phyloP scores from a whole-genome alignment of 495 filamentous ascomycete genomes.

The Filosporella fistucella region DNA sequence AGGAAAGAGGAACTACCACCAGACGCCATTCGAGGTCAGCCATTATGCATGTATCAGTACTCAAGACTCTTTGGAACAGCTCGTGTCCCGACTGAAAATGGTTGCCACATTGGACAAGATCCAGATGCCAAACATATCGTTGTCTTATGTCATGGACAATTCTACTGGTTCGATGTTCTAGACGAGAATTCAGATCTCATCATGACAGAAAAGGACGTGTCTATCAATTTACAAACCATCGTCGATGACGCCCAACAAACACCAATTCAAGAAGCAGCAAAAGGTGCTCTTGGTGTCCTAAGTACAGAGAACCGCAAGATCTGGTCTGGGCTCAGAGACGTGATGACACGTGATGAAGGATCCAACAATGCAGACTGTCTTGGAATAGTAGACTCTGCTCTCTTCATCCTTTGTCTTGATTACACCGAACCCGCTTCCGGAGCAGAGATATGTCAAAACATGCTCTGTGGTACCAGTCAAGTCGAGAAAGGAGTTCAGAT shows the following conservation, averaged over 20 bases:
- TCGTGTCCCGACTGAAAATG: conserved; percentile 89
- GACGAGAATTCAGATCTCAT: conserved; percentile 93
- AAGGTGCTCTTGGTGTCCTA: conserved; percentile 86
- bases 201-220: conserved; percentile 94
- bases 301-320: conserved; percentile 95
- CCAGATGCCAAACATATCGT: conserved; percentile 84
- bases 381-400: conserved; percentile 87
- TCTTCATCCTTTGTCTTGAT: conserved; percentile 90
- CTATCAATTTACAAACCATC: conserved; percentile 88
- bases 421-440: conserved; percentile 78
- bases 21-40: conserved; percentile 75
- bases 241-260: conserved; percentile 84
- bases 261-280: conserved; percentile 89
- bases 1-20: conserved; percentile 90
- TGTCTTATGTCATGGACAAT: conserved; percentile 92
- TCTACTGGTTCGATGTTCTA: conserved; percentile 98
- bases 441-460: conserved; percentile 87
- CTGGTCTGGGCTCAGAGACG: conserved; percentile 88
- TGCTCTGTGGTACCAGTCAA: conserved; percentile 93
- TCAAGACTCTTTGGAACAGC: conserved; percentile 94
- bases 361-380: conserved; percentile 96
- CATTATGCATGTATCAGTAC: conserved; percentile 97
- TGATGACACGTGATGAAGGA: conserved; percentile 77
- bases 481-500: conserved; percentile 92
- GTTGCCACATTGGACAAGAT: conserved; percentile 94